A percentile compares a stretch with the other conserved stretches of the same genome.
Evolutionary conservation across 352 stramenopile species (phyloP).

Genomic region (Pythium myriotylum): DNA sequence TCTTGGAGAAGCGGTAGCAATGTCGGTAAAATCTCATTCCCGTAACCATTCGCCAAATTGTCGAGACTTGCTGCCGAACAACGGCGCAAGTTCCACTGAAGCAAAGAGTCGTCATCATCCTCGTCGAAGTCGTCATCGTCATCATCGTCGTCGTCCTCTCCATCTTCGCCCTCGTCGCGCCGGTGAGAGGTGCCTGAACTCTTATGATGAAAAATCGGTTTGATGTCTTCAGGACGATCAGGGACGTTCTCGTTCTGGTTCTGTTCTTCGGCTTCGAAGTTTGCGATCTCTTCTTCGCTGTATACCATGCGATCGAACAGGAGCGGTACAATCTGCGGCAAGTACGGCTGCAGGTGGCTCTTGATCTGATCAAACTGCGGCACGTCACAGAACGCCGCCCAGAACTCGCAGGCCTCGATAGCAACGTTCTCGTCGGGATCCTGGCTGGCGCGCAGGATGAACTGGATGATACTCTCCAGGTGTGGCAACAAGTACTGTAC

Average conservation of each 20-base stretch:
- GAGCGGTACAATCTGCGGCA: constrained; percentile 91
- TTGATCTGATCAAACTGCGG: constrained; percentile 92
- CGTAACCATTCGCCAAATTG: constrained; percentile 92
- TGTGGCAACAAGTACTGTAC: constrained; percentile 90
- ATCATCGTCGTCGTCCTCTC: constrained; percentile 64
- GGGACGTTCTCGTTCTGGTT: constrained; percentile 86
- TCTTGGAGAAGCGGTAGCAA: constrained; percentile 92
- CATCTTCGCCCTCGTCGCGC: constrained; percentile 28
- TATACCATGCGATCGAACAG: constrained; percentile 96
- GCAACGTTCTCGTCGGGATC: constrained; percentile 86
- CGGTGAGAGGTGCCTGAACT: constrained; percentile 35
- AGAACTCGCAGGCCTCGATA: constrained; percentile 91
- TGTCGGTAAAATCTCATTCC: constrained; percentile 92
- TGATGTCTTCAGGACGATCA: constrained; percentile 91
- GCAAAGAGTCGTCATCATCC: constrained; percentile 91
- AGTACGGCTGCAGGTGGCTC: constrained; percentile 77
- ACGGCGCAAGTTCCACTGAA: constrained; percentile 96
- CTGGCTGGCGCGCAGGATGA: constrained; percentile 88
- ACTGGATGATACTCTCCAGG: constrained; percentile 91
- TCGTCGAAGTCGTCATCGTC: constrained; percentile 91
- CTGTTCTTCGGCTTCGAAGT: constrained; percentile 91
- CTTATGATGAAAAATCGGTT: constrained; percentile 84
- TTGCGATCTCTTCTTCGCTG: constrained; percentile 90
- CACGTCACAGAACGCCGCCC: constrained; percentile 91
- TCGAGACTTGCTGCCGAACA: constrained; percentile 95